A percentile compares a stretch with the other conserved stretches of the same genome.
phyloP scores from a whole-genome alignment of 225 moss, liverwort and hornwort species.

The Marchantia paleacea region DNA sequence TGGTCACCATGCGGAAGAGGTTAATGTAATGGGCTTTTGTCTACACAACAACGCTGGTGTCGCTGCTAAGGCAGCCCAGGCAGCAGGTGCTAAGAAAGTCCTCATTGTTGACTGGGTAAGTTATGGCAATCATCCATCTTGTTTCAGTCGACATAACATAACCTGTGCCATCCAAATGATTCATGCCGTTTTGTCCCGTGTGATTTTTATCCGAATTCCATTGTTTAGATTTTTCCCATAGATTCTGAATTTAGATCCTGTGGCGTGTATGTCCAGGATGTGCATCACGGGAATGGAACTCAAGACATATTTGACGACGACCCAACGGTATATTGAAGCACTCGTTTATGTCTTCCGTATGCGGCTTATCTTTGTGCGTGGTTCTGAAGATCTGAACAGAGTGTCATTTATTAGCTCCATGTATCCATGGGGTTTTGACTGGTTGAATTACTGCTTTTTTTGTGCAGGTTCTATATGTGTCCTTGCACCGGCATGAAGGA shows the following conservation, averaged over 20 bases:
- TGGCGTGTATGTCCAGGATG: constrained; percentile 47
- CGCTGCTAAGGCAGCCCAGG: constrained; percentile 91
- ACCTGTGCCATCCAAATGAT: not conserved
- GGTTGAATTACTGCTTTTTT: not conserved
- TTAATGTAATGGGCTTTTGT: constrained; percentile 83
- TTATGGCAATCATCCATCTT: not conserved
- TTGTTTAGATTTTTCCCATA: not conserved
- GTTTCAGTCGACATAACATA: not conserved
- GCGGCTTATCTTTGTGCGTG: constrained; percentile 44
- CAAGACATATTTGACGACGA: constrained; percentile 90
- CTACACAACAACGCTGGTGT: constrained; percentile 93
- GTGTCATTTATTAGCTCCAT: not conserved
- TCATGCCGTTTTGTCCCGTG: no score
- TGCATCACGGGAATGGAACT: constrained; percentile 98
- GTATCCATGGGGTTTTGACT: not conserved
- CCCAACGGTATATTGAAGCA: constrained; percentile 43
- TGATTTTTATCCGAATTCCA: not conserved
- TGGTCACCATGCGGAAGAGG: constrained; percentile 90
- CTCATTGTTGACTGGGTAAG: constrained; percentile 89
- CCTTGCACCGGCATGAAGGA: constrained; percentile 68
- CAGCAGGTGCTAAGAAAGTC: constrained; percentile 79
- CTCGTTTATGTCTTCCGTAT: not conserved
- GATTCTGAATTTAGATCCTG: not conserved
- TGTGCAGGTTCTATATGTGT: constrained; percentile 42
- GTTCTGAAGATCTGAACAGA: constrained; percentile 29